Evolutionary conservation across 306 rosid genomes (phyloP).

Genomic region (Acacia acuminata): DNA sequence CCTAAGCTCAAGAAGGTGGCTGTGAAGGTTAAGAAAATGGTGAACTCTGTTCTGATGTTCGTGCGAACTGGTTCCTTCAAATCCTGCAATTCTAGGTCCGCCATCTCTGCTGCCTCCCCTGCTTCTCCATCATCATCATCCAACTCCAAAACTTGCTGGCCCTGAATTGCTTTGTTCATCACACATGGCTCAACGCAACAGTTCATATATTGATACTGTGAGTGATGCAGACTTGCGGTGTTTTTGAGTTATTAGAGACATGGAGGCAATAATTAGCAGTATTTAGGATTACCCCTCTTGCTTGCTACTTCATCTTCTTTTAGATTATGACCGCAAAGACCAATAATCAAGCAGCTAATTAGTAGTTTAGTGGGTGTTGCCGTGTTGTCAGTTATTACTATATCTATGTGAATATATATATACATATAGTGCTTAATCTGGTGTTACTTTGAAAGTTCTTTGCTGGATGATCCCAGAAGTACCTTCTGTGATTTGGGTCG

Average conservation of each 20-base stretch:
- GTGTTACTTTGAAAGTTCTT: not conserved
- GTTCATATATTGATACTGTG: not conserved
- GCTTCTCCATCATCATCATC: not conserved
- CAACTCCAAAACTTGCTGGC: slow-evolving; percentile 1
- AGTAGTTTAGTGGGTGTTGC: slow-evolving; percentile 2
- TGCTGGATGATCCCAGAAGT: not conserved
- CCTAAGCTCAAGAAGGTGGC: slow-evolving; percentile 46
- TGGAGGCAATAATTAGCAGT: not conserved
- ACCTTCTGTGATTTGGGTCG: not conserved
- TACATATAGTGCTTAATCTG: slow-evolving; percentile 7
- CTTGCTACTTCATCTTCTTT: not conserved
- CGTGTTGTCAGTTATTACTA: not conserved
- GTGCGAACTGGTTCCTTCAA: slow-evolving; percentile 39
- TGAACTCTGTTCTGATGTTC: slow-evolving; percentile 39
- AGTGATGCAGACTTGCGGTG: not conserved
- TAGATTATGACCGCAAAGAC: not conserved
- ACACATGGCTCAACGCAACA: not conserved
- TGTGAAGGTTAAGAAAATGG: slow-evolving; percentile 52
- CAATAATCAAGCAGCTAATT: slow-evolving; percentile 1
- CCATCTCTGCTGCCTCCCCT: slow-evolving; percentile 39
- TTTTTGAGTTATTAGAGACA: not conserved
- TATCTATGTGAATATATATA: not conserved
- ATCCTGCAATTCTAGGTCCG: slow-evolving; percentile 44
- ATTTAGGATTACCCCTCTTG: not conserved
- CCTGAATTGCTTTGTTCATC: not conserved